A percentile compares a stretch with the other conserved stretches of the same genome.
These are phyloP conservation scores for Malassezia arunalokei DNA, from an alignment of 1,284 basidiomycete genomes.

Conservation along the genomic window DNA sequence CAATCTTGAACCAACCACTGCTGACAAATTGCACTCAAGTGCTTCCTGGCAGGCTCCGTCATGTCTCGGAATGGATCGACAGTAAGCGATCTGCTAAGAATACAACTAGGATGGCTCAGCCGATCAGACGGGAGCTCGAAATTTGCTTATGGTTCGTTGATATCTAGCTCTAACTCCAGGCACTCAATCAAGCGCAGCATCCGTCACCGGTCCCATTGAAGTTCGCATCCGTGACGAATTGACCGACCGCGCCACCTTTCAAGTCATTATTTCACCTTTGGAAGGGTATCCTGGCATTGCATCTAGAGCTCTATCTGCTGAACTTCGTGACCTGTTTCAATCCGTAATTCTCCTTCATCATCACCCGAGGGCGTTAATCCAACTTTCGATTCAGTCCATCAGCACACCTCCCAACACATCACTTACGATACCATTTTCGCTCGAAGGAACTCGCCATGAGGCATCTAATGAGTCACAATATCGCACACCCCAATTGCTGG, in stretches of 20 bases:
- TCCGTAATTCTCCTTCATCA: slow-evolving; percentile 48
- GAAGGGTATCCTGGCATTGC: slow-evolving; percentile 41
- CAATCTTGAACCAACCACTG: background rate
- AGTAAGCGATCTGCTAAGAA: too few relatives aligned
- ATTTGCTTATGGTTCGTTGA: slow-evolving; percentile 24
- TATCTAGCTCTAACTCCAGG: slow-evolving; percentile 23
- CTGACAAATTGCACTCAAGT: background rate
- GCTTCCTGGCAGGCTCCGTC: background rate
- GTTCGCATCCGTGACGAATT: slow-evolving; percentile 51
- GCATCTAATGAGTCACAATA: background rate
- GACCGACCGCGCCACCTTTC: slow-evolving; percentile 50
- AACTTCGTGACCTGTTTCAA: slow-evolving; percentile 18
- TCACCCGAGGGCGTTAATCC: slow-evolving; percentile 54
- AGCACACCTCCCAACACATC: slow-evolving; percentile 10
- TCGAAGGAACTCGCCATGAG: background rate
- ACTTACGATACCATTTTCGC: background rate
- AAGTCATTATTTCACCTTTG: slow-evolving; percentile 50
- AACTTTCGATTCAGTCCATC: slow-evolving; percentile 56
- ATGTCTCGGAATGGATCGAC: background rate
- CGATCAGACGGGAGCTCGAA: slow-evolving; percentile 29
- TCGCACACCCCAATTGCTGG: slow-evolving; percentile 27
- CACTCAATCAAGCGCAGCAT: slow-evolving; percentile 43
- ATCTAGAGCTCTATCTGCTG: slow-evolving; percentile 13
- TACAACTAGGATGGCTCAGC: background rate
- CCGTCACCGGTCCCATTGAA: slow-evolving; percentile 51